Conservation (phyloP, 768 basidiomycete genomes). For the Pulveroboletus sp. region DNA sequence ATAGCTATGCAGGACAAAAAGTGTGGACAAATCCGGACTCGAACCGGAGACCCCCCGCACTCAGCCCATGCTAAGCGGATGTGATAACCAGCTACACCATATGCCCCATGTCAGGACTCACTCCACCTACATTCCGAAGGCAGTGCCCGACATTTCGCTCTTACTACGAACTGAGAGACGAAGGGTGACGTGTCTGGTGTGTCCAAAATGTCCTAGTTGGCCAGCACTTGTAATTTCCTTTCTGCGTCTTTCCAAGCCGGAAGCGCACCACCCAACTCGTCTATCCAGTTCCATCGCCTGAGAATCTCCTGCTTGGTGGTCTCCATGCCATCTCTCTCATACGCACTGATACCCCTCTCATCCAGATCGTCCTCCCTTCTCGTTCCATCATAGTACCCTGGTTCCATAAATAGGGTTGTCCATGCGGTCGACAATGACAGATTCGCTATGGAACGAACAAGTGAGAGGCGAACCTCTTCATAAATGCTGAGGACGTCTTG, state of each 20-base stretch:
- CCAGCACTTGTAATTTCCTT: slow-evolving; percentile 1
- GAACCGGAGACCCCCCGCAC: slow-evolving; percentile 38
- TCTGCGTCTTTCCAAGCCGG: slow-evolving; percentile 19
- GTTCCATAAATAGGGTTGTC: slow-evolving; percentile 17
- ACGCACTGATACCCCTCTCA: slow-evolving; percentile 3
- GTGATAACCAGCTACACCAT: slow-evolving; percentile 40
- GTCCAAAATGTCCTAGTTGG: not conserved
- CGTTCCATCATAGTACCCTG: slow-evolving; percentile 22
- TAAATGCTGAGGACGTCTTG: slow-evolving; percentile 5
- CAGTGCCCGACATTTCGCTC: too few relatives aligned
- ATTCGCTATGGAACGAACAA: slow-evolving; percentile 10
- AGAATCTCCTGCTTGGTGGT: slow-evolving; percentile 7
- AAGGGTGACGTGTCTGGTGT: too few relatives aligned
- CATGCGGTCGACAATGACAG: slow-evolving; percentile 14
- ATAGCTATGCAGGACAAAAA: slow-evolving; percentile 10
- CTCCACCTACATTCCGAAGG: too few relatives aligned
- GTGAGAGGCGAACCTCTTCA: slow-evolving; percentile 12
- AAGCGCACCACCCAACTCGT: slow-evolving; percentile 1
- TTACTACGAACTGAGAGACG: too few relatives aligned
- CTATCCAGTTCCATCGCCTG: slow-evolving; percentile 14
- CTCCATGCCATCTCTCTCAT: slow-evolving; percentile 19
- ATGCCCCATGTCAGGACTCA: slow-evolving; percentile 20
- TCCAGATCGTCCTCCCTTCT: slow-evolving; percentile 7
- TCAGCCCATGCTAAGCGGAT: slow-evolving; percentile 37
- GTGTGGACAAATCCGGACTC: slow-evolving; percentile 37